Evolutionary conservation across 2,329 filamentous ascomycete species (phyloP).

Genomic region (Arthrobotrys musiformis): DNA sequence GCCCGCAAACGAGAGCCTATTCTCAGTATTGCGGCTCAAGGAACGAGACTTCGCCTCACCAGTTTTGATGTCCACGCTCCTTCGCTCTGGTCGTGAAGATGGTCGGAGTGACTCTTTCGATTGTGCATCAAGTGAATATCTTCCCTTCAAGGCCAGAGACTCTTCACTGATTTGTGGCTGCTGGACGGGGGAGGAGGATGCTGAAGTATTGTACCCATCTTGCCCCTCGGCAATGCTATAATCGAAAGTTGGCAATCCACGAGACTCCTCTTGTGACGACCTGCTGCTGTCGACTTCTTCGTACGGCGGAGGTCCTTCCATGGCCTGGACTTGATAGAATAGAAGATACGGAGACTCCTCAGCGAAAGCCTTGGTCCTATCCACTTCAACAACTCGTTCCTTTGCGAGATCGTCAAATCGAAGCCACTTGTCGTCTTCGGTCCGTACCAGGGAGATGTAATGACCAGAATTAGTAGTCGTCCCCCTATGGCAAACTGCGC

Average conservation of each 20-base stretch:
- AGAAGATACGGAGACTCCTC: slow-evolving; percentile 93
- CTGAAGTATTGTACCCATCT: slow-evolving; percentile 44
- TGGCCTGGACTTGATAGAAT: slow-evolving; percentile 93
- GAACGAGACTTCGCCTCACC: slow-evolving; percentile 27
- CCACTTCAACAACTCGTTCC: slow-evolving; percentile 77
- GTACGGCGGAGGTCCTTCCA: slow-evolving; percentile 67
- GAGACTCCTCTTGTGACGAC: slow-evolving; percentile 47
- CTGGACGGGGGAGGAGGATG: slow-evolving; percentile 44
- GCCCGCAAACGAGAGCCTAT: slow-evolving; percentile 48
- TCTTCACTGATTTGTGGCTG: slow-evolving; percentile 29
- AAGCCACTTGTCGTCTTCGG: slow-evolving; percentile 82
- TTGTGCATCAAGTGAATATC: slow-evolving; percentile 38
- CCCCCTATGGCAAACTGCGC: slow-evolving; percentile 90
- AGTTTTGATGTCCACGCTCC: slow-evolving; percentile 13
- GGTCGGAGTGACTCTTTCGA: slow-evolving; percentile 51
- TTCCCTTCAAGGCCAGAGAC: slow-evolving; percentile 7
- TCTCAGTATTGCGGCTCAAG: slow-evolving; percentile 38
- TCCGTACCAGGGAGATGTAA: slow-evolving; percentile 86
- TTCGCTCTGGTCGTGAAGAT: slow-evolving; percentile 47
- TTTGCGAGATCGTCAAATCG: slow-evolving; percentile 87
- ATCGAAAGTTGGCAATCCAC: slow-evolving; percentile 47
- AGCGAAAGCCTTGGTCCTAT: slow-evolving; percentile 80
- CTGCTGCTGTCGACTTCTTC: slow-evolving; percentile 49
- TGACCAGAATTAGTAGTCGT: slow-evolving; percentile 87
- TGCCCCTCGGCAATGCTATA: slow-evolving; percentile 39